Evolutionary conservation across 2,329 filamentous ascomycete genomes (phyloP).

Genomic region (Nemania sp.): DNA sequence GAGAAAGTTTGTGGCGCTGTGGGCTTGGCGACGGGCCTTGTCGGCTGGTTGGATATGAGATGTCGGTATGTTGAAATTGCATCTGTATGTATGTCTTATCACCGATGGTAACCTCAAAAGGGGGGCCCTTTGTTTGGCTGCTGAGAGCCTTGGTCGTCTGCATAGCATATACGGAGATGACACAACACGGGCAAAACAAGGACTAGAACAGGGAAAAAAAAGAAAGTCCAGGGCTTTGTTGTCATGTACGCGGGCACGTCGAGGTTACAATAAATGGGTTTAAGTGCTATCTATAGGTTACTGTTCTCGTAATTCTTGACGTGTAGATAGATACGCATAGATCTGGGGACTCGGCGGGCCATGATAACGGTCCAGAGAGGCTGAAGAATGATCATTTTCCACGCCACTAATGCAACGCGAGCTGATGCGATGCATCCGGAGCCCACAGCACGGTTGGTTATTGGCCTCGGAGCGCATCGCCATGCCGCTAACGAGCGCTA

Average conservation of each 20-base stretch:
- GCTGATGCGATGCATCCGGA: slow-evolving; percentile 10
- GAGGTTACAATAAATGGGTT: background rate
- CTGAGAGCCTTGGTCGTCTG: background rate
- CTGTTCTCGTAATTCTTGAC: background rate
- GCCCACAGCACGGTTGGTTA: background rate
- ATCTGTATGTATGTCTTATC: background rate
- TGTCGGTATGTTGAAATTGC: no score
- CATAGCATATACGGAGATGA: background rate
- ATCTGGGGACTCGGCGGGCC: no score
- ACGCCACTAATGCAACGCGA: slow-evolving; percentile 8
- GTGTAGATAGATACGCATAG: no score
- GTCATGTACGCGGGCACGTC: background rate
- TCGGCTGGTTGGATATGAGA: background rate
- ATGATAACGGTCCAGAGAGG: slow-evolving; percentile 12
- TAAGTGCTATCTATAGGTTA: background rate
- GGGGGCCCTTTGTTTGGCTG: no score
- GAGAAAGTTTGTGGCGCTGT: no score
- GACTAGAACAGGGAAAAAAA: background rate
- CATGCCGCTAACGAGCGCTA: slow-evolving; percentile 3
- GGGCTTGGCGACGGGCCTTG: background rate
- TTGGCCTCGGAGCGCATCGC: slow-evolving; percentile 1
- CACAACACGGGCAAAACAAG: background rate
- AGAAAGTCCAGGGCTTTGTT: background rate
- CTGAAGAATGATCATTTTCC: slow-evolving; percentile 11
- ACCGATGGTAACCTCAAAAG: background rate